phyloP scores from a whole-genome alignment of 2,329 filamentous ascomycete species.

The Penicillium sp. region DNA sequence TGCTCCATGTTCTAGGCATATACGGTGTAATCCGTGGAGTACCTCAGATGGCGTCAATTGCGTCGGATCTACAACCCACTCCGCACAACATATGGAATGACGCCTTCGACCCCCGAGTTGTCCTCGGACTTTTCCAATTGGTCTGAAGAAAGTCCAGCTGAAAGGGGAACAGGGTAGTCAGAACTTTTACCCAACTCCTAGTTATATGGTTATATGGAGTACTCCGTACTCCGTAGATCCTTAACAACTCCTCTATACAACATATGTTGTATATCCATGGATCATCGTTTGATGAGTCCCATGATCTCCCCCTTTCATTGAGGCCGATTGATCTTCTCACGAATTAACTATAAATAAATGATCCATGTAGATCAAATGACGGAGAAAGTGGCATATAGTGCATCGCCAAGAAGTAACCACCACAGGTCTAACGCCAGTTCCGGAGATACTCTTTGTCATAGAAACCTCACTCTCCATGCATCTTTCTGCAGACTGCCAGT shows the following conservation, averaged over 20 bases:
- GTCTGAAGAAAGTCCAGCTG: no score
- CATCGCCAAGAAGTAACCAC: constrained; percentile 11
- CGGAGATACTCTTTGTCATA: constrained; percentile 12
- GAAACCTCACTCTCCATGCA: background rate
- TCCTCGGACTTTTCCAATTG: no score
- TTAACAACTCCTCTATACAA: no score
- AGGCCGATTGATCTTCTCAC: background rate
- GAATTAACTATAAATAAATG: background rate
- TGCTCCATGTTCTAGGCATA: no score
- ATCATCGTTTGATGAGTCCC: background rate
- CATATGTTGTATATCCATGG: background rate
- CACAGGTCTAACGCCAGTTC: background rate
- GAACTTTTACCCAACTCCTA: background rate
- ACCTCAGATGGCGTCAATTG: no score
- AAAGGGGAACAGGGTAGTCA: background rate
- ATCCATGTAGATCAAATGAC: constrained; percentile 12
- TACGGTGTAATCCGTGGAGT: no score
- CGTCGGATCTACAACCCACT: no score
- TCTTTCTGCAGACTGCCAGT: background rate
- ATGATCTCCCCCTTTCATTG: background rate
- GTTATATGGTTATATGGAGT: background rate
- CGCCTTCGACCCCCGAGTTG: no score
- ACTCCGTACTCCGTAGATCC: background rate
- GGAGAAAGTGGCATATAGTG: background rate
- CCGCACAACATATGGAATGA: no score